phyloP scores from a whole-genome alignment of 2,329 filamentous ascomycete genomes.

The Nannizziopsis arthrosporioides region DNA sequence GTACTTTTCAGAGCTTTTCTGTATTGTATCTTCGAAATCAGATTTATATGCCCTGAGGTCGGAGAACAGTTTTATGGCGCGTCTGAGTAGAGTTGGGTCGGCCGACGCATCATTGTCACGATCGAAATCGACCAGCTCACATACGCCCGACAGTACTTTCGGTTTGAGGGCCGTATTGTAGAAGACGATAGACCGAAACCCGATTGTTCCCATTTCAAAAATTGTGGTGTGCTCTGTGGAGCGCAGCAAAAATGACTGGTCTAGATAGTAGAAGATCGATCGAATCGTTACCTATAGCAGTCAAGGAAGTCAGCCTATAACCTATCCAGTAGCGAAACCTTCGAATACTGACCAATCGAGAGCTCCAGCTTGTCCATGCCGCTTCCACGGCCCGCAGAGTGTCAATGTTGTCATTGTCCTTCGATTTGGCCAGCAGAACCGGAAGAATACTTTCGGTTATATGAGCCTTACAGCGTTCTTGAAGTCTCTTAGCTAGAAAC shows the following conservation, averaged over 20 bases:
- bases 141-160: constrained; percentile 57
- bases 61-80: constrained; percentile 70
- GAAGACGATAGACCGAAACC: constrained; percentile 58
- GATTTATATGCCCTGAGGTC: constrained; percentile 70
- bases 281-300: constrained; percentile 56
- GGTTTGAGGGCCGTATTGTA: constrained; percentile 41
- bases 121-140: constrained; percentile 62
- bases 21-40: constrained; percentile 65
- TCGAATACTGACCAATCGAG: constrained; percentile 48
- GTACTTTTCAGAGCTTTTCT: constrained; percentile 56
- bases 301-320: background rate
- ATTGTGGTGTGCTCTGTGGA: constrained; percentile 59
- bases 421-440: constrained; percentile 45
- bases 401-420: constrained; percentile 48
- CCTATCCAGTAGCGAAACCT: background rate
- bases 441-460: constrained; percentile 45
- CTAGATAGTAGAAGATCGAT: constrained; percentile 86
- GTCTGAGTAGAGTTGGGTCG: constrained; percentile 55
- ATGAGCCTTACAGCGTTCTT: constrained; percentile 54
- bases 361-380: constrained; percentile 67
- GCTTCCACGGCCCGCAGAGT: constrained; percentile 49
- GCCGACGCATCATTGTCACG: constrained; percentile 47
- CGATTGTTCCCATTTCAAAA: constrained; percentile 64
- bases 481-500: constrained; percentile 55
- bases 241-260: constrained; percentile 74